A percentile compares a stretch with the other conserved stretches of the same genome.
Conservation (phyloP, 495 filamentous ascomycete genomes). For the Aspergillus panamensis region DNA sequence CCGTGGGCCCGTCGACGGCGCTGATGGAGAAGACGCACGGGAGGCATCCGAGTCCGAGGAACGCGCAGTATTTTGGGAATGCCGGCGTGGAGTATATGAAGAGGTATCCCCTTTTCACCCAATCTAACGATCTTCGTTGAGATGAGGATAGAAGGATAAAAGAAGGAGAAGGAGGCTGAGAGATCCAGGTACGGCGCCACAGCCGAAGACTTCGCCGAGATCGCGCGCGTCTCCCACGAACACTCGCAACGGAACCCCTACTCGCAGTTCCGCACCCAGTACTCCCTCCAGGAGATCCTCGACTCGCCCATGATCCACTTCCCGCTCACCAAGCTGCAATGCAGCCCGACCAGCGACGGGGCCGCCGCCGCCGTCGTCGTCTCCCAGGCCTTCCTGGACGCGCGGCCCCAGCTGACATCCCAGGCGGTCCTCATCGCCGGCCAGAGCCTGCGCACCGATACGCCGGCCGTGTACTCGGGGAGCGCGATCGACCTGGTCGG, state of each 20-base stretch:
- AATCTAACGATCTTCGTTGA: no score
- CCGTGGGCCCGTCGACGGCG: conserved; percentile 61
- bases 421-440: conserved; percentile 87
- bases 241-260: conserved; percentile 93
- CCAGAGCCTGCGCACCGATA: conserved; percentile 81
- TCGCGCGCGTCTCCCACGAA: conserved; percentile 85
- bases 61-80: conserved; percentile 94
- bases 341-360: conserved; percentile 91
- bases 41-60: conserved; percentile 70
- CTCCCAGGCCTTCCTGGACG: conserved; percentile 81
- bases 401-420: conserved; percentile 70
- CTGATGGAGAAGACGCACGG: conserved; percentile 85
- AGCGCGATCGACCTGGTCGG: conserved; percentile 86
- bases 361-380: conserved; percentile 87
- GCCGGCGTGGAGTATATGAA: conserved; percentile 96
- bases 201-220: conserved; percentile 86
- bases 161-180: no score
- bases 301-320: conserved; percentile 73
- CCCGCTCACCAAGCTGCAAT: conserved; percentile 71
- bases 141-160: no score
- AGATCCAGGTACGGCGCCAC: conserved; percentile 70
- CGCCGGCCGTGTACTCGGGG: conserved; percentile 65
- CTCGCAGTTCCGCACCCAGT: conserved; percentile 90
- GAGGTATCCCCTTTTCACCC: no score
- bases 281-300: conserved; percentile 81